Conservation (phyloP, 2,329 filamentous ascomycete genomes). For the Scopulariopsis brevicaulis region DNA sequence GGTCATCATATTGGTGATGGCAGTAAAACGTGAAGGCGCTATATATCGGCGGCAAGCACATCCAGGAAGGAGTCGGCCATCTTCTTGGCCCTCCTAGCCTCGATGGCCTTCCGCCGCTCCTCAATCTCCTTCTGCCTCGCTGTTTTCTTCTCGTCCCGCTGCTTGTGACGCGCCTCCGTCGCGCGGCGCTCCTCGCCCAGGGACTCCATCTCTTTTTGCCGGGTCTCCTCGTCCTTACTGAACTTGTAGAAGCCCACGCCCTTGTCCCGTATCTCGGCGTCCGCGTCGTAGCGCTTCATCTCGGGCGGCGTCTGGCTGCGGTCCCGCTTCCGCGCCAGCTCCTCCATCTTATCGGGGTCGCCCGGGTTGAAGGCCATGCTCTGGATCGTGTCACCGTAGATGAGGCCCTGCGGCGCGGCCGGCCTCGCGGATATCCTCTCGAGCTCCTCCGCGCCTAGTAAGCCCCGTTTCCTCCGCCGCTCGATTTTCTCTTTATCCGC, state of each 20-base stretch:
- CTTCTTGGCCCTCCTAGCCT: conserved; percentile 48
- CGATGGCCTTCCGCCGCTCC: conserved; percentile 49
- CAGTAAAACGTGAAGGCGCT: background rate
- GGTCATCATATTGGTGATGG: background rate
- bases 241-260: conserved; percentile 92
- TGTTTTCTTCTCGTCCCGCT: conserved; percentile 40
- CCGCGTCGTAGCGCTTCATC: conserved; percentile 75
- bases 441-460: conserved; percentile 46
- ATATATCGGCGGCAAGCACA: conserved; percentile 23
- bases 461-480: conserved; percentile 38
- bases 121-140: conserved; percentile 52
- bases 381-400: conserved; percentile 81
- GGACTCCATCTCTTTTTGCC: conserved; percentile 61
- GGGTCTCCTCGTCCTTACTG: conserved; percentile 58
- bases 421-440: conserved; percentile 61
- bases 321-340: conserved; percentile 68
- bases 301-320: conserved; percentile 69
- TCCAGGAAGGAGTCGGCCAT: conserved; percentile 65
- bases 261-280: conserved; percentile 71
- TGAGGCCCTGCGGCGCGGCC: conserved; percentile 55
- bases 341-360: conserved; percentile 61
- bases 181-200: conserved; percentile 55
- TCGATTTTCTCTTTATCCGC: conserved; percentile 56
- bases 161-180: conserved; percentile 52
- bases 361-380: conserved; percentile 71